Evolutionary conservation across 2,329 filamentous ascomycete genomes (phyloP).

Genomic region (Fusarium albidum): DNA sequence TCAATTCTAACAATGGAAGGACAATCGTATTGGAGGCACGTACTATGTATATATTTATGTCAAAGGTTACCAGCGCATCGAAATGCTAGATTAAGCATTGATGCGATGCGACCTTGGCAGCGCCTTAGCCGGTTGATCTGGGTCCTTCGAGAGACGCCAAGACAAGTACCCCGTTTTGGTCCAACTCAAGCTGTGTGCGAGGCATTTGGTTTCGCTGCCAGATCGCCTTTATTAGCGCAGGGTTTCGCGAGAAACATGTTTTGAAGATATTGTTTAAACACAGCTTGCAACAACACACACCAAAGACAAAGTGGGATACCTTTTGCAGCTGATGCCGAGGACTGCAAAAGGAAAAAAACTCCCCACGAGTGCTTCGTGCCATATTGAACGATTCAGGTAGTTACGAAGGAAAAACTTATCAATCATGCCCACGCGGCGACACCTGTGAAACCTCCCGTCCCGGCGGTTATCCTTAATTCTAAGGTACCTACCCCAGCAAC

Average conservation of each 20-base stretch:
- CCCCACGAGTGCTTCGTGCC: too few relatives aligned
- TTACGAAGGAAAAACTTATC: too few relatives aligned
- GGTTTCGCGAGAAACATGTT: neutral
- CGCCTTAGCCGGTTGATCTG: conserved; percentile 30
- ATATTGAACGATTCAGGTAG: too few relatives aligned
- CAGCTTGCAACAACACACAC: neutral
- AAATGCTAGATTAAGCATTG: conserved; percentile 37
- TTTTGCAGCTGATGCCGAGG: neutral
- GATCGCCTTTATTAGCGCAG: neutral
- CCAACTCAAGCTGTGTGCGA: conserved; percentile 1
- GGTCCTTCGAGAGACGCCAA: conserved; percentile 20
- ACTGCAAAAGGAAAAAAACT: neutral
- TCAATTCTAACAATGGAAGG: neutral
- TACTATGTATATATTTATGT: neutral
- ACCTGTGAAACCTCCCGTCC: too few relatives aligned
- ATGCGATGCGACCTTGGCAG: conserved; percentile 40
- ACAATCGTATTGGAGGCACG: neutral
- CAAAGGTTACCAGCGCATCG: conserved; percentile 20
- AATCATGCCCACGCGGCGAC: too few relatives aligned
- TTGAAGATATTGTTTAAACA: neutral
- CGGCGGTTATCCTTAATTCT: too few relatives aligned
- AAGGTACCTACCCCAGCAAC: too few relatives aligned
- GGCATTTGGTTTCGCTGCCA: neutral
- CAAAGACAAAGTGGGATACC: neutral
- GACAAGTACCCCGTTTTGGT: conserved; percentile 17